Evolutionary conservation across 345 rosid species (phyloP).

Genomic region (Lumnitzera littorea): DNA sequence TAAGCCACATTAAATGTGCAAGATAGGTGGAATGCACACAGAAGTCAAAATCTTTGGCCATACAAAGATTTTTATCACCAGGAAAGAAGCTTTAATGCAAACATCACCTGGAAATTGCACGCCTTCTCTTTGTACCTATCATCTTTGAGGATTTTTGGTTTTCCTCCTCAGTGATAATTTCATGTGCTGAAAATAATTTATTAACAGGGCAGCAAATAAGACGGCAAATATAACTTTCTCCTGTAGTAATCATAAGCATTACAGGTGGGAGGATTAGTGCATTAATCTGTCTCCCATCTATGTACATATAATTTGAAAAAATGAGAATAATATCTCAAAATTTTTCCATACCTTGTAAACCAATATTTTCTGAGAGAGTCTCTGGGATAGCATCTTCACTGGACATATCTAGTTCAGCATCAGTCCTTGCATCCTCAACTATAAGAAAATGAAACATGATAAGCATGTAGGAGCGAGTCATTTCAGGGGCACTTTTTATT

Average conservation of each 20-base stretch:
- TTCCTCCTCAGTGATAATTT: constrained; percentile 20
- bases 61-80: too few relatives aligned
- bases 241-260: too few relatives aligned
- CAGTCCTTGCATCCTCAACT: constrained; percentile 24
- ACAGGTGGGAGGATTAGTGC: too few relatives aligned
- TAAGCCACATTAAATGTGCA: too few relatives aligned
- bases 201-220: neutral
- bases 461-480: neutral
- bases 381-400: constrained; percentile 17
- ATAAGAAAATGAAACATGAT: constrained; percentile 11
- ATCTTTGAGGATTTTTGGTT: constrained; percentile 26
- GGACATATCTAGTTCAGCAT: constrained; percentile 23
- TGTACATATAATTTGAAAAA: constrained; percentile 3
- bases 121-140: constrained; percentile 59
- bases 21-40: too few relatives aligned
- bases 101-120: constrained; percentile 44
- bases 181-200: constrained; percentile 34
- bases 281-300: too few relatives aligned
- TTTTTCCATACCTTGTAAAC: constrained; percentile 26
- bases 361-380: constrained; percentile 18
- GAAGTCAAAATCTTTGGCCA: too few relatives aligned
- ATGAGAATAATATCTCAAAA: constrained; percentile 1
- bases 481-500: neutral
- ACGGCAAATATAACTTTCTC: too few relatives aligned
- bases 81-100: too few relatives aligned